These are phyloP conservation scores for Pichia ethanolica DNA, from an alignment of 805 yeast genomes.

Conservation along the genomic window DNA sequence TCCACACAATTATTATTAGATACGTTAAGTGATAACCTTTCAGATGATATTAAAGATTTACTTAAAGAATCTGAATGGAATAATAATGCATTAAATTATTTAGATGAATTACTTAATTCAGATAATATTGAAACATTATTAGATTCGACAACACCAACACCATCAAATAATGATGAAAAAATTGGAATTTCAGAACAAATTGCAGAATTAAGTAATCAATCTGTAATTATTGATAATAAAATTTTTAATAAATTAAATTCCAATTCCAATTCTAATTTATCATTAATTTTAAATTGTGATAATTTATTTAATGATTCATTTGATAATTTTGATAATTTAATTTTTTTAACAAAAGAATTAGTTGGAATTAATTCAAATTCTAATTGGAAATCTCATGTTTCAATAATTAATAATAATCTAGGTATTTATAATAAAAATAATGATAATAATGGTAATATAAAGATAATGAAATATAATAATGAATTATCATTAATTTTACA, in stretches of 20 bases:
- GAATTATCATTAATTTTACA: constrained; percentile 35
- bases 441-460: background rate
- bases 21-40: constrained; percentile 26
- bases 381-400: background rate
- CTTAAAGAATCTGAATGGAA: constrained; percentile 28
- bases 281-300: constrained; percentile 33
- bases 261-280: constrained; percentile 23
- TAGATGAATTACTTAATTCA: constrained; percentile 34
- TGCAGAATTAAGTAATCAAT: constrained; percentile 47
- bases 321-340: constrained; percentile 1
- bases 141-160: constrained; percentile 19
- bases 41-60: constrained; percentile 21
- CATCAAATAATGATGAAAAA: background rate
- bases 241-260: background rate
- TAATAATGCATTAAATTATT: constrained; percentile 27
- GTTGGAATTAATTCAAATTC: background rate
- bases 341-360: background rate
- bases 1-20: constrained; percentile 29
- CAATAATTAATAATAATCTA: background rate
- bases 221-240: constrained; percentile 4
- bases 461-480: background rate
- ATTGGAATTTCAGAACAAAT: constrained; percentile 42
- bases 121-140: constrained; percentile 34
- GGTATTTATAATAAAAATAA: background rate
- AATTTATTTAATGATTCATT: background rate